Percentiles rank a stretch among this genome's conserved stretches.
These are phyloP conservation scores for Fagopyrum homotropicum DNA, from an alignment of 148 eudicot species.

Conservation along the genomic window DNA sequence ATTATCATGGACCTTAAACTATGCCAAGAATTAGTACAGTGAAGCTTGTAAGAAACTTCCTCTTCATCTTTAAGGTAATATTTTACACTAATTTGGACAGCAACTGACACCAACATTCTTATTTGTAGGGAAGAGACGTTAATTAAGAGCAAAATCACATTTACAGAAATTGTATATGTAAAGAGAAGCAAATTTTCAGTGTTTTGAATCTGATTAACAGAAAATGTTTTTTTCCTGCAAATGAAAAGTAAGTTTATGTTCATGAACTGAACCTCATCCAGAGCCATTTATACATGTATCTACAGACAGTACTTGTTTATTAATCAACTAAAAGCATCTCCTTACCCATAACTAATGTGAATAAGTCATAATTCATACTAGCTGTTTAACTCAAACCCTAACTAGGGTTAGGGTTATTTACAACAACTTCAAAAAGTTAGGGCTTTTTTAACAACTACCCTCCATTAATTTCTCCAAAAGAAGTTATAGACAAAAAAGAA, in stretches of 20 bases:
- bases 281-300: background rate
- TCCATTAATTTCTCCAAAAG: no score
- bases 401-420: no score
- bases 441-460: no score
- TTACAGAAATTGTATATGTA: background rate
- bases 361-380: no score
- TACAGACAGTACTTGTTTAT: background rate
- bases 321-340: background rate
- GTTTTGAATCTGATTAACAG: slow-evolving; percentile 1
- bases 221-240: background rate
- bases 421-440: no score
- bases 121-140: background rate
- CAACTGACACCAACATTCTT: slow-evolving; percentile 13
- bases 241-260: background rate
- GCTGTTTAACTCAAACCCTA: no score
- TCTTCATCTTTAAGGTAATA: background rate
- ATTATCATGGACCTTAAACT: background rate
- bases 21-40: background rate
- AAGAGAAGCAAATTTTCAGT: background rate
- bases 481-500: background rate
- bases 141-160: background rate
- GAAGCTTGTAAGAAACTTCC: slow-evolving; percentile 7
- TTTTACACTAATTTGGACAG: background rate
- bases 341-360: no score
- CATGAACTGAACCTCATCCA: slow-evolving; percentile 1